Evolutionary conservation across 495 filamentous ascomycete genomes (phyloP), one percentile per base, ranked within the genome.

Genomic region (Penicillium paxilli): DNA sequence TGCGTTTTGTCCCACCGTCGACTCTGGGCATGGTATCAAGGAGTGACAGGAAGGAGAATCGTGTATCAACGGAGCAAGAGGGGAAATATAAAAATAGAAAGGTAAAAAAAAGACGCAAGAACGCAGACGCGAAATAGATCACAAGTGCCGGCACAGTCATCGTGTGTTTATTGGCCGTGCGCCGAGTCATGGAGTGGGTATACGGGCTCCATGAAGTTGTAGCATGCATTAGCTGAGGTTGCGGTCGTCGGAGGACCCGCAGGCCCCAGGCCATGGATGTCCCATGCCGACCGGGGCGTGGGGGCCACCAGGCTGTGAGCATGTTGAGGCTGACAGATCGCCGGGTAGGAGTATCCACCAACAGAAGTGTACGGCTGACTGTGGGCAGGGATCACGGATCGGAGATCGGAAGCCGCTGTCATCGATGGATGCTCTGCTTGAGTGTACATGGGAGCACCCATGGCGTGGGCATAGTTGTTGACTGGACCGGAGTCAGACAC

Each of bases 41-140:
- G 74, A 78, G 67, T 65, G 75, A 76, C 65, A 49, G 32, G 63
- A 67, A 67, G 38, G 54, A 55, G 44, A 65, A 60, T 67, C 62
- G 59, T 65, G 52, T 67, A 65, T 67, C 56, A 60, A 65, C 60
- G 52, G 58, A 52, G 54, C 52, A 54, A 49, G 55, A 61, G 56
- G 53, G 61, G 51, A 67, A 62, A 54, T 62, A 65, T 61, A 54
- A 66, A 58, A 60, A 68, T 48, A 52, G 55, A 68, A 66, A 49
- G 33, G 37, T 47, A 55, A 45, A 46, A 54, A 42, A 38, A 20
- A 19, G 35, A 38, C 14, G 35, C 52, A 50, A 58, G 49, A 44
- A 51, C 47, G 51, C 55, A 60, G 54, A 49, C 45, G 17, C 51
- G 49, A 35, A 54, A 54, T 4, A 58, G 32, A 62, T 42, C 19